Conservation (phyloP, 768 basidiomycete species). For the Tricholoma terreum region DNA sequence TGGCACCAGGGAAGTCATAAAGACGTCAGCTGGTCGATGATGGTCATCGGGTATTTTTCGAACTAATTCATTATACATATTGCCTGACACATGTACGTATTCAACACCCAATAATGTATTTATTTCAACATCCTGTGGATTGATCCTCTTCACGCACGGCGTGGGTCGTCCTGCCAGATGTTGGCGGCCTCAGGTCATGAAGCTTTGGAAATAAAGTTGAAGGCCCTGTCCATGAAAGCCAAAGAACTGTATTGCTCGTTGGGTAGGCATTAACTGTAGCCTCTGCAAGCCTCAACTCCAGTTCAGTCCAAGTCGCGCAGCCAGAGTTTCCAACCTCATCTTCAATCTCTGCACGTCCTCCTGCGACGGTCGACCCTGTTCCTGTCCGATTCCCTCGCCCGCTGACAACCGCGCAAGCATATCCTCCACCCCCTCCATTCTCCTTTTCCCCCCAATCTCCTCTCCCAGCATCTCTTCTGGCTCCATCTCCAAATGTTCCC, state of each 20-base stretch:
- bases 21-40: too few species aligned
- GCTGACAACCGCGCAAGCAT: constrained; percentile 45
- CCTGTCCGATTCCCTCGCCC: constrained; percentile 17
- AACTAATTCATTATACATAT: neutral
- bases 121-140: neutral
- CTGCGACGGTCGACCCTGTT: constrained; percentile 29
- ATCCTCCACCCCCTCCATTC: constrained; percentile 56
- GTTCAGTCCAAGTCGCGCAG: constrained; percentile 29
- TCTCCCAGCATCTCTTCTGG: constrained; percentile 35
- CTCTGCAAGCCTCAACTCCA: constrained; percentile 5
- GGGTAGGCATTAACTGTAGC: neutral
- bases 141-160: too few species aligned
- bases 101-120: neutral
- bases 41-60: neutral
- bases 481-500: constrained; percentile 55
- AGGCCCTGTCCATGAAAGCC: too few species aligned
- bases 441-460: constrained; percentile 42
- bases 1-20: constrained; percentile 34
- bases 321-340: constrained; percentile 31
- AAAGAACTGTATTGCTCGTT: too few species aligned
- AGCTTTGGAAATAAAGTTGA: too few species aligned
- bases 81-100: neutral
- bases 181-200: too few species aligned
- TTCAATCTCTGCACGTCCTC: constrained; percentile 41
- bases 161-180: too few species aligned